phyloP scores from a whole-genome alignment of 768 basidiomycete genomes.

The Trametes punicea region DNA sequence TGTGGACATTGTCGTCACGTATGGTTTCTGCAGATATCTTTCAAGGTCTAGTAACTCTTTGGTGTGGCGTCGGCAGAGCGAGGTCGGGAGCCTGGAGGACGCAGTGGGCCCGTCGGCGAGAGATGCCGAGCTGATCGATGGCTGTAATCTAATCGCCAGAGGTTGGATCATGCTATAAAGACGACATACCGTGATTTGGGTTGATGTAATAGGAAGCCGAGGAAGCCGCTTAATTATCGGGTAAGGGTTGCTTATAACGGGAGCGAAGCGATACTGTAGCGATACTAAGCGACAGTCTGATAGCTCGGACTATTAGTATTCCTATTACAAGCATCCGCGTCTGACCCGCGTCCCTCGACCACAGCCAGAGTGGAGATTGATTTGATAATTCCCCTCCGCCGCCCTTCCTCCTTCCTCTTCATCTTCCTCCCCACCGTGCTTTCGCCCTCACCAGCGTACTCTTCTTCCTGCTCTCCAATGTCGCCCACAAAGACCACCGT shows the following conservation, averaged over 20 bases:
- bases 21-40: background rate
- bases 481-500: slow-evolving; percentile 11
- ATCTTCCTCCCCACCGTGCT: background rate
- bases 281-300: too few species aligned
- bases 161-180: background rate
- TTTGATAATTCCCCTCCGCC: slow-evolving; percentile 4
- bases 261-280: too few species aligned
- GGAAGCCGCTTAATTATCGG: background rate
- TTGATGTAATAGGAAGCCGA: too few species aligned
- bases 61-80: background rate
- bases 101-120: background rate
- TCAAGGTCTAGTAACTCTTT: background rate
- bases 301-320: background rate
- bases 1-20: too few species aligned
- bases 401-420: background rate
- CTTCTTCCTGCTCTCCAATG: background rate
- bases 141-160: background rate
- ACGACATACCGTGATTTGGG: too few species aligned
- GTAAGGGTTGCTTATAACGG: too few species aligned
- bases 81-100: background rate
- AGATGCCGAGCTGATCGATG: background rate
- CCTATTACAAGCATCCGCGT: background rate
- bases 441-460: background rate
- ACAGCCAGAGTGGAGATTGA: background rate
- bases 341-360: background rate